These are phyloP conservation scores for Asterella californica DNA, from an alignment of 225 moss, liverwort and hornwort genomes.

Conservation along the genomic window DNA sequence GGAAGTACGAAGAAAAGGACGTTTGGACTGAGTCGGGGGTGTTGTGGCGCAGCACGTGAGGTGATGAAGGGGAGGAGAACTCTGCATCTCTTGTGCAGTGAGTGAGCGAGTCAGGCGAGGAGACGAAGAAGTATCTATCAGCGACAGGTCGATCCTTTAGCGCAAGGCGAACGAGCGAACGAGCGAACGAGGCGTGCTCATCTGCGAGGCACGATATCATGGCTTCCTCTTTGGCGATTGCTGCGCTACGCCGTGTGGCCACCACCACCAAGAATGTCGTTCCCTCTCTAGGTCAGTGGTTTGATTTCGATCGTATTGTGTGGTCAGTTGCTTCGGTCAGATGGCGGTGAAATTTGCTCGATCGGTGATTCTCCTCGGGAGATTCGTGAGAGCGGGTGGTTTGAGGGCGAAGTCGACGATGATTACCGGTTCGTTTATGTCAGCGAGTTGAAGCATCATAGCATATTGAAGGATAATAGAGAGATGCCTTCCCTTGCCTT, in stretches of 20 bases:
- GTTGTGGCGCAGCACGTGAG: not conserved
- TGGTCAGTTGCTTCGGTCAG: not conserved
- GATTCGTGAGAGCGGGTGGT: not conserved
- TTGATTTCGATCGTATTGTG: not conserved
- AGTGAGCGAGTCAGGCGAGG: not conserved
- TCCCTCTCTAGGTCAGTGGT: slow-evolving; percentile 5
- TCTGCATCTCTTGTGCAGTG: too few species aligned
- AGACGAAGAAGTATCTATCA: not conserved
- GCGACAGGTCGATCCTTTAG: not conserved
- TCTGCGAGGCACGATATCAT: not conserved
- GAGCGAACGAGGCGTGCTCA: not conserved
- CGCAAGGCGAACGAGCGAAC: not conserved
- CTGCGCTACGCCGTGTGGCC: slow-evolving; percentile 11
- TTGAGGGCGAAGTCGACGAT: not conserved
- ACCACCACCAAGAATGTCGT: not conserved
- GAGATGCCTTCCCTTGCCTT: not conserved
- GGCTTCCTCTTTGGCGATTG: slow-evolving; percentile 12
- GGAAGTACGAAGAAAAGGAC: not conserved
- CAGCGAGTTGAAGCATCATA: not conserved
- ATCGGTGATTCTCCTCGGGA: not conserved
- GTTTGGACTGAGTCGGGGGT: not conserved
- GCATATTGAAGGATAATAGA: not conserved
- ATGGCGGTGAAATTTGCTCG: not conserved
- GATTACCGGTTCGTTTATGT: not conserved
- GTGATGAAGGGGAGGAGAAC: not conserved